Evolutionary conservation across 371 early-diverging fungal genomes (phyloP), one percentile per base, ranked within the genome.

Genomic region (Mucor mucedo): DNA sequence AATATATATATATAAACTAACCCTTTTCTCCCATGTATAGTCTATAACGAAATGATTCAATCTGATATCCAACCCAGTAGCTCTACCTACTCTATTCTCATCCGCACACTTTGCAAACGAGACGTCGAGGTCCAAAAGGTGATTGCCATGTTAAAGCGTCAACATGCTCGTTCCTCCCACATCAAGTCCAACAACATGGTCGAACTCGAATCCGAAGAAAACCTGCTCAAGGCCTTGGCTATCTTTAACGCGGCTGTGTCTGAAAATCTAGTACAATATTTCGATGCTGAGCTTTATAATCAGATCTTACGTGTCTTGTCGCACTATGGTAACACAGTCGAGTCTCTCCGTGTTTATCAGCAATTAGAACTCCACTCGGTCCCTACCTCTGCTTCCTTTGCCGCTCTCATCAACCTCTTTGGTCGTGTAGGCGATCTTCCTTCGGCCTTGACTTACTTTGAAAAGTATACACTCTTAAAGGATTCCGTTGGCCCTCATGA

Each of bases 61-160:
- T 56, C 70, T 49, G 62, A 63, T 11, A 68, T 80, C 48, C 66
- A 59, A 30, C 84, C 83, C 13, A 72, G 69, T n/a, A 57, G 62
- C 45, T 76, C 68, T 48, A 82, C 83, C 30, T 79, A 78, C 55
- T 56, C 72, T n/a, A 52, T 82, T 2, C 52, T 82, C 8, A 73
- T 84, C 33, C 76, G 76, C 27, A 66, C 71, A 2, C 57, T 84
- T 13, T 82, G 79, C 49, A 75, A 75, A 49, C 79, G 83, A 53
- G 84, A 82, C 59, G 73, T 75, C 2, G 84, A 84, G 58, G 80
- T 84, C 2, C 80, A 77, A 72, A 79, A 80, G 33, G 75, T 72
- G 6, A 63, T 76, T 50, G 72, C 77, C 48, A 79, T 78, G 79
- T 61, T 78, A 7, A 70, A 74, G 62, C 72, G 75, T 39, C 75